Conservation (phyloP, 805 yeast genomes). For the Lipomyces lipofer region DNA sequence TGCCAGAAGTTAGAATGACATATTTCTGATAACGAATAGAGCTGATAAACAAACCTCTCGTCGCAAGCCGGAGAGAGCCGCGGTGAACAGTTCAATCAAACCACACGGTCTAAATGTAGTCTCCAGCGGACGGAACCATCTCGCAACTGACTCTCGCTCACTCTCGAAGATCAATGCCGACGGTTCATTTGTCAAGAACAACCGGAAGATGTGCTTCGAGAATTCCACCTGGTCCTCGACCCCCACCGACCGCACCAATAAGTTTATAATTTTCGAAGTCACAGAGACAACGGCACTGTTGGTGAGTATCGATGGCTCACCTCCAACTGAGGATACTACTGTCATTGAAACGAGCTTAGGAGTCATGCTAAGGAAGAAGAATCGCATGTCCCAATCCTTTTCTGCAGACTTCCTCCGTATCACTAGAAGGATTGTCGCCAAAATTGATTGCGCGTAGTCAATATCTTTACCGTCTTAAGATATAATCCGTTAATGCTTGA, state of each 20-base stretch:
- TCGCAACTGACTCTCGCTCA: constrained; percentile 8
- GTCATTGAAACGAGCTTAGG: constrained; percentile 30
- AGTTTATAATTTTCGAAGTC: constrained; percentile 32
- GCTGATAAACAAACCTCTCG: constrained; percentile 5
- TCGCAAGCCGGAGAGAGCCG: constrained; percentile 22
- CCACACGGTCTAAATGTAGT: constrained; percentile 3
- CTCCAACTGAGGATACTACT: constrained; percentile 11
- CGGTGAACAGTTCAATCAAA: constrained; percentile 18
- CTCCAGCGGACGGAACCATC: constrained; percentile 15
- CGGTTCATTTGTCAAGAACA: constrained; percentile 14
- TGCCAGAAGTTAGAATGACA: no score
- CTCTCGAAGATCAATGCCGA: constrained; percentile 16
- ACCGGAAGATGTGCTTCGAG: constrained; percentile 15
- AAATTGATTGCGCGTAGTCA: constrained; percentile 32
- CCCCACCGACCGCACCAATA: constrained; percentile 32
- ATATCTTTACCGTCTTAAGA: constrained; percentile 3
- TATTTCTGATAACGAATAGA: no score
- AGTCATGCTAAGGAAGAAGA: constrained; percentile 27
- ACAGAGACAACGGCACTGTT: constrained; percentile 24
- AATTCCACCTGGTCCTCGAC: constrained; percentile 24
- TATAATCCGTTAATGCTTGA: no score
- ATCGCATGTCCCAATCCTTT: constrained; percentile 29
- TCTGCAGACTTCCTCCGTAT: constrained; percentile 28
- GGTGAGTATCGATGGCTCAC: constrained; percentile 8
- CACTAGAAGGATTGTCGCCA: constrained; percentile 37